Evolutionary conservation across 2,329 filamentous ascomycete genomes (phyloP).

Genomic region (Fusarium compactum): DNA sequence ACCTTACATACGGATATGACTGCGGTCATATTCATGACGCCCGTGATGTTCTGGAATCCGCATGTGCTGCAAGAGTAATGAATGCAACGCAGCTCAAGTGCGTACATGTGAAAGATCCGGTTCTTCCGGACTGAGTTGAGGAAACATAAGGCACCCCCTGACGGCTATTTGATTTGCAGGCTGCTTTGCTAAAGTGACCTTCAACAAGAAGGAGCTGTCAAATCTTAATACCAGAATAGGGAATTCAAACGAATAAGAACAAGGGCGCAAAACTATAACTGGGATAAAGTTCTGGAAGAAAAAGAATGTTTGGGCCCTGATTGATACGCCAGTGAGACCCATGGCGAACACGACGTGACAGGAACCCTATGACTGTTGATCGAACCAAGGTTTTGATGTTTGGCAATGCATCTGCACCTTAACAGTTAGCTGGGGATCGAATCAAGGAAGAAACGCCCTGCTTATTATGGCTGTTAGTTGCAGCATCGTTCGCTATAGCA

Average conservation of each 20-base stretch:
- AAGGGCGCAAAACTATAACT: constrained; percentile 9
- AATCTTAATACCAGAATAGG: background rate
- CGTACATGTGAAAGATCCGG: background rate
- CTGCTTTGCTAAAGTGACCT: constrained; percentile 6
- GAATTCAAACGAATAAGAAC: constrained; percentile 6
- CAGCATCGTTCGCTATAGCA: background rate
- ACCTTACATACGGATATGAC: background rate
- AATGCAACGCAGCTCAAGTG: background rate
- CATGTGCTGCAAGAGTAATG: background rate
- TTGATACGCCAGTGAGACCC: constrained; percentile 17
- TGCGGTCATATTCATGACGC: background rate
- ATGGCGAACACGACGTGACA: constrained; percentile 2
- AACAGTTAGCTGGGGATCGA: background rate
- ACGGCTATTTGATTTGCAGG: background rate
- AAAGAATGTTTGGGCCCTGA: constrained; percentile 28
- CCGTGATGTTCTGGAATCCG: background rate
- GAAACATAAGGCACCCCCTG: background rate
- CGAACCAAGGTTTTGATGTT: background rate
- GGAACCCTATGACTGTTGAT: constrained; percentile 9
- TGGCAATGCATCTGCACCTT: background rate
- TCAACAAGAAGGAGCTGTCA: constrained; percentile 4
- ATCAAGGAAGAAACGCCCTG: background rate
- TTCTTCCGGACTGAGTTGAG: background rate
- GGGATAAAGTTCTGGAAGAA: constrained; percentile 39
- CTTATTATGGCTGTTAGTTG: background rate